These are phyloP conservation scores for Rhizophagus prolifer DNA, from an alignment of 192 early-diverging fungal genomes.

Conservation along the genomic window DNA sequence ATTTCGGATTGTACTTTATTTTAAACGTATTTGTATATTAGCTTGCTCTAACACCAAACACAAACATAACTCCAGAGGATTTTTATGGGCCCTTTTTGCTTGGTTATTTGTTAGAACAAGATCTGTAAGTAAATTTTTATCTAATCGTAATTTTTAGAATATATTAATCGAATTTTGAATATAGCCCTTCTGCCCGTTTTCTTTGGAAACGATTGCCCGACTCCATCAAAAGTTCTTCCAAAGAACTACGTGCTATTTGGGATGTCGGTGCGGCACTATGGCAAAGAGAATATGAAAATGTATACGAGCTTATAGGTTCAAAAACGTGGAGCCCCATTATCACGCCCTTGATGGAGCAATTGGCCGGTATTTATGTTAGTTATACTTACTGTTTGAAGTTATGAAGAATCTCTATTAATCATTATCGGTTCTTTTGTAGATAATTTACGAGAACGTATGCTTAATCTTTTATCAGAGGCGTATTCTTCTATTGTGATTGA, in stretches of 20 bases:
- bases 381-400: not conserved
- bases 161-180: constrained; percentile 3
- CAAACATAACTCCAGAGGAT: constrained; percentile 20
- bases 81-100: constrained; percentile 24
- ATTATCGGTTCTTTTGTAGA: not conserved
- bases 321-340: constrained; percentile 21
- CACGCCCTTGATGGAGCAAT: constrained; percentile 21
- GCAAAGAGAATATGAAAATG: constrained; percentile 23
- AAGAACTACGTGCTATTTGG: constrained; percentile 26
- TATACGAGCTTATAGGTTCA: constrained; percentile 18
- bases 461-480: constrained; percentile 28
- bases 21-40: not conserved
- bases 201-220: constrained; percentile 33
- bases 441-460: constrained; percentile 18
- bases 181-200: constrained; percentile 30
- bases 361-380: constrained; percentile 9
- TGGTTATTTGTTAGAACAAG: constrained; percentile 27
- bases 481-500: constrained; percentile 31
- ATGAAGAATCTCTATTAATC: not conserved
- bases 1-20: not conserved
- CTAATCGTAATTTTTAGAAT: not conserved
- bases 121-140: constrained; percentile 26
- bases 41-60: constrained; percentile 21
- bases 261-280: constrained; percentile 25
- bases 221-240: constrained; percentile 3